Percentiles rank a stretch among this genome's conserved stretches.
These are phyloP conservation scores for Fragosphaeria purpurea DNA, from an alignment of 2,329 filamentous ascomycete species.

Conservation along the genomic window DNA sequence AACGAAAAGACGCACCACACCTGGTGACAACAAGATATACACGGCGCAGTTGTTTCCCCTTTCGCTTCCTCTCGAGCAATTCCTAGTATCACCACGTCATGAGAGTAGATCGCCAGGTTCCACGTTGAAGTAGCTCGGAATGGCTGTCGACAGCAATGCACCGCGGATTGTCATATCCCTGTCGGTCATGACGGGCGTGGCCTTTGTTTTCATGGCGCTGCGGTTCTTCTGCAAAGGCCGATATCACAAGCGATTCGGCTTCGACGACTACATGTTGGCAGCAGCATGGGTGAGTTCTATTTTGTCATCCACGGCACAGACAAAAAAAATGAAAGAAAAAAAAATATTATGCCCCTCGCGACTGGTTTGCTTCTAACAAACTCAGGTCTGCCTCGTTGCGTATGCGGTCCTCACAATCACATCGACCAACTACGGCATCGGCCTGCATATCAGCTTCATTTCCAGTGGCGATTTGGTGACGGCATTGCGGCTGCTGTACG, in stretches of 20 bases:
- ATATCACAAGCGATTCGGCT: conserved; percentile 9
- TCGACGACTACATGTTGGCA: conserved; percentile 14
- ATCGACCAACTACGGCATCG: conserved; percentile 12
- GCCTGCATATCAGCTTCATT: conserved; percentile 8
- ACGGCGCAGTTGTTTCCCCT: too few relatives aligned
- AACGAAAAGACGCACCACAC: too few relatives aligned
- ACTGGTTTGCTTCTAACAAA: neutral
- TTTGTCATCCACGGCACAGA: too few relatives aligned
- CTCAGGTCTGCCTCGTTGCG: conserved; percentile 9
- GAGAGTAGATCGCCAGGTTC: too few relatives aligned
- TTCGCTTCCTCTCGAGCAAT: too few relatives aligned
- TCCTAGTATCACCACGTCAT: too few relatives aligned
- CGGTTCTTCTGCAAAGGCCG: conserved; percentile 15
- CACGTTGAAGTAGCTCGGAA: neutral
- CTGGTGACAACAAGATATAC: too few relatives aligned
- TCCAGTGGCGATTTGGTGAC: conserved; percentile 8
- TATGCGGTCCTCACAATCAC: conserved; percentile 10
- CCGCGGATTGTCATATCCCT: conserved; percentile 13
- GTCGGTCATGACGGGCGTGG: conserved; percentile 12
- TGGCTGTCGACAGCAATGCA: conserved; percentile 8
- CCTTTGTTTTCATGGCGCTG: conserved; percentile 14
- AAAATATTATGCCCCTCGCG: too few relatives aligned
- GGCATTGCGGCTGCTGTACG: conserved; percentile 12
- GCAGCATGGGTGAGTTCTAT: conserved; percentile 11
- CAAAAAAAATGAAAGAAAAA: too few relatives aligned